Evolutionary conservation across 441 rosid genomes (phyloP), one percentile per base, ranked within the genome.

Genomic region (Croton laevigatus): DNA sequence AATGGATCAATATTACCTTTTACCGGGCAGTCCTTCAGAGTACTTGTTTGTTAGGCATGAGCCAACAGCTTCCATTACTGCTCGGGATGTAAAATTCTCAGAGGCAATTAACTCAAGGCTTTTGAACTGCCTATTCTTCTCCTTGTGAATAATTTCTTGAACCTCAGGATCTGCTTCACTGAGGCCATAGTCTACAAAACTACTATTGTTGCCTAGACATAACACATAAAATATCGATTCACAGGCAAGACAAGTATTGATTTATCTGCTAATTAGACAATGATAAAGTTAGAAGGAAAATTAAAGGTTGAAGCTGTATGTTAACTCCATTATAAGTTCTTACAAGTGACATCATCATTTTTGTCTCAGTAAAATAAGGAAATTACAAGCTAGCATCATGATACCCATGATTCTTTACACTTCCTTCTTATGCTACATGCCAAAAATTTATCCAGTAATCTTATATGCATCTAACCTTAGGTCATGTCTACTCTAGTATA

Each of bases 1-100:
- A 27, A 40, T 32, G 27, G 27, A 32, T 32, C 52, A 12, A 3
- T 3, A 57, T 80, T 80, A 87, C 97, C 98, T 90, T 86, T 91
- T 94, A 65, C 97, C 98, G 49, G 96, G 98, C 8, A 94, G 71
- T 59, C 98, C 98, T 83, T 94, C 96, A 57, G 98, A 94, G 68
- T 89, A 89, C 82, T 94, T 94, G 82, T 91, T 91, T 68, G 95
- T 91, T 65, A 90, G 90, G 81, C 97, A 88, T 38, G 98, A 94
- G 6, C 98, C 98, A 81, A 90, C 92, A 17, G 97, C 94, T 78
- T 91, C 97, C 97, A 94, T 90, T 62, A 94, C 97, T 2, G 97
- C 97, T 62, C 87, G 88, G 22, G 97, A 94, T 1, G 97, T 94
- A 79, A 42, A 66, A 51, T 51, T 66, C 59, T 66, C 69, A 4